Evolutionary conservation across 2,329 filamentous ascomycete genomes (phyloP).

Genomic region (Fusarium robinianum): DNA sequence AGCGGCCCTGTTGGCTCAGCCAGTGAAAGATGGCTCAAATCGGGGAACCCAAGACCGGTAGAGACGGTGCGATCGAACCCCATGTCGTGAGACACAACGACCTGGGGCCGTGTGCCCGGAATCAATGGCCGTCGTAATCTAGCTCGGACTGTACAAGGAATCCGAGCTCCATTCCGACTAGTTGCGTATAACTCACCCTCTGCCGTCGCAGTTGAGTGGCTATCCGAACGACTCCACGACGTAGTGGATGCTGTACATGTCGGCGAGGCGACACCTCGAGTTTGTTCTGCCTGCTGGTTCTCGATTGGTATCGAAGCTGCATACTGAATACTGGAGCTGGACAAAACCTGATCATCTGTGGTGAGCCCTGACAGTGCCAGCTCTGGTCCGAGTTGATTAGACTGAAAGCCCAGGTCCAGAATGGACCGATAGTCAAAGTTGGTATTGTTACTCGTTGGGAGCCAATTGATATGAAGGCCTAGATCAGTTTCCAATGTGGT

Average conservation of each 20-base stretch:
- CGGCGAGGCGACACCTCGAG: no score
- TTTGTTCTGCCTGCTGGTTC: no score
- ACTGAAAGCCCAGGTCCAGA: not conserved
- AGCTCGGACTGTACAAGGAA: conserved; percentile 22
- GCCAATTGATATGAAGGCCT: conserved; percentile 34
- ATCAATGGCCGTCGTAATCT: conserved; percentile 11
- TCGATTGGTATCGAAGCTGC: not conserved
- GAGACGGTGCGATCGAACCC: not conserved
- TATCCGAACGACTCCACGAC: conserved; percentile 3
- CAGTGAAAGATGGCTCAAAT: not conserved
- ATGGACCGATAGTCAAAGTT: conserved; percentile 32
- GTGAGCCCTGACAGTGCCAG: not conserved
- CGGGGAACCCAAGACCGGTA: conserved; percentile 6
- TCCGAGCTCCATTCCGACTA: conserved; percentile 23
- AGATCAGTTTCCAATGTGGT: conserved; percentile 16
- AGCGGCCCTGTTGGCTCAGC: not conserved
- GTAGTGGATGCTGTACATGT: conserved; percentile 18
- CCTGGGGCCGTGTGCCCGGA: not conserved
- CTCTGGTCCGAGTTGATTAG: not conserved
- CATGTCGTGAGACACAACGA: not conserved
- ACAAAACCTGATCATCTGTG: not conserved
- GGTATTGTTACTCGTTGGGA: conserved; percentile 27
- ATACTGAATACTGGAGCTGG: not conserved
- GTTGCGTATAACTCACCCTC: conserved; percentile 25
- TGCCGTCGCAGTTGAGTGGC: conserved; percentile 1